Evolutionary conservation across 139 green algal genomes (phyloP).

Genomic region (Chlorella sp.): DNA sequence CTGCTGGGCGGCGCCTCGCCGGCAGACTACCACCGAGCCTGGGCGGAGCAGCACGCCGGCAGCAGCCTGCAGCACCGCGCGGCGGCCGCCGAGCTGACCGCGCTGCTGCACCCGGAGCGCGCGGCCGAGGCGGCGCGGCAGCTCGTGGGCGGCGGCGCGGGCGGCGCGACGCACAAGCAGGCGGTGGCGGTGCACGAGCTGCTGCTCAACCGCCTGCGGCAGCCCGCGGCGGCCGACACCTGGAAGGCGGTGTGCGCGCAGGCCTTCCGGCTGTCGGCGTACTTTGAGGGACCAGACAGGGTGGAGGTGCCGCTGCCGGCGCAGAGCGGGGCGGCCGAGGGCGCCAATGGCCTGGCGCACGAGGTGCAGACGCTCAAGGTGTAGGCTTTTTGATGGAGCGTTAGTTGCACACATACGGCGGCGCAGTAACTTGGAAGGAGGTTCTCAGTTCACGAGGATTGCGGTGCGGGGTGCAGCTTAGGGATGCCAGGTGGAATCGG

Average conservation of each 20-base stretch:
- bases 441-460: no score
- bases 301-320: constrained; percentile 17
- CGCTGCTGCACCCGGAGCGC: constrained; percentile 39
- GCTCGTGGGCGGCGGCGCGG: constrained; percentile 13
- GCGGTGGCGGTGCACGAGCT: constrained; percentile 49
- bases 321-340: neutral
- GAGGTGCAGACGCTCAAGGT: neutral
- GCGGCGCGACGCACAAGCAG: constrained; percentile 27
- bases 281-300: constrained; percentile 60
- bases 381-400: no score
- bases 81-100: constrained; percentile 50
- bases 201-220: constrained; percentile 35
- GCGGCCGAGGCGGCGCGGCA: constrained; percentile 10
- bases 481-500: no score
- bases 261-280: constrained; percentile 57
- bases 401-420: no score
- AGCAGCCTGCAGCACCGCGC: constrained; percentile 45
- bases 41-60: constrained; percentile 31
- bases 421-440: no score
- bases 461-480: no score
- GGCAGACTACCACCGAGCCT: constrained; percentile 38
- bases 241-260: constrained; percentile 51
- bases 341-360: neutral
- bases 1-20: constrained; percentile 47
- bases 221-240: constrained; percentile 38